Conservation (phyloP, 2,329 filamentous ascomycete species). For the Blastomyces percursus region DNA sequence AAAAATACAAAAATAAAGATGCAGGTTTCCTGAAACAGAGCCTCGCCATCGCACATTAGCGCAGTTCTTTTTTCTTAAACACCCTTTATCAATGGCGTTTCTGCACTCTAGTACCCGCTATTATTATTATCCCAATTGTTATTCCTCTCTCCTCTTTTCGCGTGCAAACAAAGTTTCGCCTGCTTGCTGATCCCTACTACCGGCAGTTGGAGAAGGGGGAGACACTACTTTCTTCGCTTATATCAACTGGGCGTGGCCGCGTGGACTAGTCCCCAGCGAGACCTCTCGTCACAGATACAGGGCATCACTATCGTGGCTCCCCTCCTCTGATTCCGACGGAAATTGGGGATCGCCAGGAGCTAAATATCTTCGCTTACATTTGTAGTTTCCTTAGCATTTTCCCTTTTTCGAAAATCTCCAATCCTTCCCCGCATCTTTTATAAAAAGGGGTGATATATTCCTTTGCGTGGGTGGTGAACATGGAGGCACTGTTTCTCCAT, state of each 20-base stretch:
- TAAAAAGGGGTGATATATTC: background rate
- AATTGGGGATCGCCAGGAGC: background rate
- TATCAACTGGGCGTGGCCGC: no score
- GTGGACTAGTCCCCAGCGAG: background rate
- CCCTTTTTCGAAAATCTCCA: background rate
- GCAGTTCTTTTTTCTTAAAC: background rate
- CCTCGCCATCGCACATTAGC: background rate
- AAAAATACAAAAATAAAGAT: background rate
- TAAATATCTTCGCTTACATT: background rate
- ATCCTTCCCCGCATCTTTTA: background rate
- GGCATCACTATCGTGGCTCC: background rate
- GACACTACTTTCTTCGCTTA: background rate
- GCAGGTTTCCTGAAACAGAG: background rate
- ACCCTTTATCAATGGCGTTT: background rate
- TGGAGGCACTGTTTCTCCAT: constrained; percentile 2
- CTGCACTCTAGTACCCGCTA: background rate
- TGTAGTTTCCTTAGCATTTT: background rate
- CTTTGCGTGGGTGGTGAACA: background rate
- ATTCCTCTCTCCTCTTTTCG: background rate
- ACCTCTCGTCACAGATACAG: background rate
- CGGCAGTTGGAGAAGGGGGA: no score
- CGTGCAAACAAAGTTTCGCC: background rate
- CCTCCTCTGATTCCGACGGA: background rate
- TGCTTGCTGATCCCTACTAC: background rate
- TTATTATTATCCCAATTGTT: background rate